A percentile compares a stretch with the other conserved stretches of the same genome.
Evolutionary conservation across 345 rosid species (phyloP).

Genomic region (Gossypium anomalum): DNA sequence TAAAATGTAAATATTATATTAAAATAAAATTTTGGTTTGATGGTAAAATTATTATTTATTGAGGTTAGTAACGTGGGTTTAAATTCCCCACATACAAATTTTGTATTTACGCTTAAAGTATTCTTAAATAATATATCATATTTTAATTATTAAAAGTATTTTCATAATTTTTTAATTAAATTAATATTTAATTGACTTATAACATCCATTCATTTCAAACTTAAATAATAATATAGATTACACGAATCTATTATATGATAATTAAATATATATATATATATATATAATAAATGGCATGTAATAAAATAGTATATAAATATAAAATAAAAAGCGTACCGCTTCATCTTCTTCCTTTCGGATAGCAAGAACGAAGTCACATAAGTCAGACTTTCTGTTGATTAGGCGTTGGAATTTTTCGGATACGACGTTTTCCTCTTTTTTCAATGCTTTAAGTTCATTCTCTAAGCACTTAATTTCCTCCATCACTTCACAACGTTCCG

Average conservation of each 20-base stretch:
- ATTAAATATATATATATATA: too few species aligned
- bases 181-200: too few species aligned
- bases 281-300: neutral
- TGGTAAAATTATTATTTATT: too few species aligned
- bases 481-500: neutral
- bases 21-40: too few species aligned
- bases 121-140: rapidly evolving
- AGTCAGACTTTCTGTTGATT: neutral
- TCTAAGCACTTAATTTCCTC: neutral
- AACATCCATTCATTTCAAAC: rapidly evolving
- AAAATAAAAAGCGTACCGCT: neutral
- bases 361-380: neutral
- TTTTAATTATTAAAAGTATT: too few species aligned
- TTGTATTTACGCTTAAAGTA: too few species aligned
- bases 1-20: too few species aligned
- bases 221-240: too few species aligned
- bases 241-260: too few species aligned
- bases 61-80: too few species aligned
- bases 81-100: too few species aligned
- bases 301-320: neutral
- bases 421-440: neutral
- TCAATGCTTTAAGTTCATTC: neutral
- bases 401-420: neutral
- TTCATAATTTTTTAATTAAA: too few species aligned
- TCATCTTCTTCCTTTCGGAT: neutral